Conservation (phyloP, 1,284 basidiomycete species). For the Gymnopus androsaceus region DNA sequence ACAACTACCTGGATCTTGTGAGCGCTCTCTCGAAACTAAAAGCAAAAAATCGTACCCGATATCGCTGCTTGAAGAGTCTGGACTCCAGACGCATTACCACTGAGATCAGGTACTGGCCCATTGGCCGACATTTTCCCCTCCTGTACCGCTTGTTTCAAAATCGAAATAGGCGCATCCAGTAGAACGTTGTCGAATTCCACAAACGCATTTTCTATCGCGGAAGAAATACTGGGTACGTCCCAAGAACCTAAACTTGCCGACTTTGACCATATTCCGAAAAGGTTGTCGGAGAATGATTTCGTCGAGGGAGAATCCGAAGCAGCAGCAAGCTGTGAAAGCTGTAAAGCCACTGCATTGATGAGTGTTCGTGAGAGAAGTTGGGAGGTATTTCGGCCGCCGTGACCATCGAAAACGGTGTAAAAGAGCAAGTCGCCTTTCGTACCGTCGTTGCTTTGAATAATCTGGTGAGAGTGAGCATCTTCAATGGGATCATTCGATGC, state of each 20-base stretch:
- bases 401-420: constrained; percentile 92
- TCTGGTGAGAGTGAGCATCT: constrained; percentile 77
- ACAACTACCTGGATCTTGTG: constrained; percentile 67
- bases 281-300: constrained; percentile 3
- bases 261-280: constrained; percentile 9
- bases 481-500: constrained; percentile 90
- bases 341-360: constrained; percentile 83
- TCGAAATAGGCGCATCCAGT: constrained; percentile 72
- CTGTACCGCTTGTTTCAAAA: constrained; percentile 63
- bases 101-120: constrained; percentile 66
- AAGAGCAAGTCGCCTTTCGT: constrained; percentile 80
- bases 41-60: constrained; percentile 47
- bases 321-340: constrained; percentile 60
- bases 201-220: constrained; percentile 80
- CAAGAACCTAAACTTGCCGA: constrained; percentile 34
- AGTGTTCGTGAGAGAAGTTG: constrained; percentile 83
- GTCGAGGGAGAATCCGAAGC: constrained; percentile 10
- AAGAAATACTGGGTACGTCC: constrained; percentile 64
- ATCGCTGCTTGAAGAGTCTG: constrained; percentile 79
- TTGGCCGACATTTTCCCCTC: constrained; percentile 43
- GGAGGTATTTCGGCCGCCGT: constrained; percentile 83
- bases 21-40: not conserved
- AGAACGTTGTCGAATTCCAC: constrained; percentile 79
- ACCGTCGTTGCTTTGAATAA: constrained; percentile 64
- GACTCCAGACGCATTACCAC: constrained; percentile 67